phyloP scores from a whole-genome alignment of 306 rosid genomes.

The Acacia confusa region DNA sequence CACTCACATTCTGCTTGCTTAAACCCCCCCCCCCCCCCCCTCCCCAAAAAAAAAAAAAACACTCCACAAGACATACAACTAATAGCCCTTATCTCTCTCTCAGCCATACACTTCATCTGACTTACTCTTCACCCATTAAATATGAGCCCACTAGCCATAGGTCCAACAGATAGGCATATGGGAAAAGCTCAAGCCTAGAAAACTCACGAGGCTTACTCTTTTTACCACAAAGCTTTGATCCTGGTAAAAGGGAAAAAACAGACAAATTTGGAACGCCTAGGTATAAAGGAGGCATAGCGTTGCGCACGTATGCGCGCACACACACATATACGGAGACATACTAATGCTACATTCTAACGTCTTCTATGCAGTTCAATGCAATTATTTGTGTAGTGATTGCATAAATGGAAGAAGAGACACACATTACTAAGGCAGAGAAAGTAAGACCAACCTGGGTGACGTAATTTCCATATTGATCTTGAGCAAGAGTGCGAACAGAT shows the following conservation, averaged over 20 bases:
- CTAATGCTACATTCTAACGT: not conserved
- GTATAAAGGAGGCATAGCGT: not conserved
- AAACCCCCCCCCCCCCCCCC: not conserved
- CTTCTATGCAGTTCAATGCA: not conserved
- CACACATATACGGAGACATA: not conserved
- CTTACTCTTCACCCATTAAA: too few relatives aligned
- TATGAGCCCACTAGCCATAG: too few relatives aligned
- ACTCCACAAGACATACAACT: not conserved
- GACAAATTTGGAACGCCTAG: not conserved
- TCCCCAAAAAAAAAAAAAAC: too few relatives aligned
- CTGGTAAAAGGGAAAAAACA: not conserved
- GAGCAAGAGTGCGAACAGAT: constrained; percentile 58
- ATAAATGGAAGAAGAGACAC: not conserved
- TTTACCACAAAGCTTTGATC: too few relatives aligned
- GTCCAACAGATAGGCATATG: not conserved
- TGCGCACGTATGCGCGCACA: not conserved
- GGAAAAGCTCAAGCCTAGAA: not conserved
- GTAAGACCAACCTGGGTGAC: constrained; percentile 58
- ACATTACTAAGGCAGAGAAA: not conserved
- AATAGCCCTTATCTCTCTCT: not conserved
- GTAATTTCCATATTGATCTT: constrained; percentile 68
- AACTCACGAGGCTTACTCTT: not conserved
- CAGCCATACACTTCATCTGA: too few relatives aligned
- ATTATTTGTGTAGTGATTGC: not conserved
- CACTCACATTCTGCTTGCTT: not conserved